phyloP scores from a whole-genome alignment of 176 grass and related monocot genomes.

The Chrysopogon serrulatus region DNA sequence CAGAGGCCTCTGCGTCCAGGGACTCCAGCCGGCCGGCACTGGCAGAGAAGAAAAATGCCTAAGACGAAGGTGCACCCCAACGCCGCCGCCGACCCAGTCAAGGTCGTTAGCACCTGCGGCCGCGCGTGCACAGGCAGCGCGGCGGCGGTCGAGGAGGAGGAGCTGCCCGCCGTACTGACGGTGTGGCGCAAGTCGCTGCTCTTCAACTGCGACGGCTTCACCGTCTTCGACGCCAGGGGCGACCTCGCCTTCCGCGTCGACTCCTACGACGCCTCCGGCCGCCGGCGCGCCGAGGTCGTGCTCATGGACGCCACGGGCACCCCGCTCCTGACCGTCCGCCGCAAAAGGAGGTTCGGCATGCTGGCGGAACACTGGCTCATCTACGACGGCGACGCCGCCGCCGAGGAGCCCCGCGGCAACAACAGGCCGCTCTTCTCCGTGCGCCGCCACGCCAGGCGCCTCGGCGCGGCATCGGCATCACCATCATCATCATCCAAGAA shows the following conservation, averaged over 20 bases:
- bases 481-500: too few relatives aligned
- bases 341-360: slow-evolving; percentile 10
- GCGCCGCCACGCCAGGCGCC: slow-evolving; percentile 32
- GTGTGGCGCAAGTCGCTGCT: slow-evolving; percentile 87
- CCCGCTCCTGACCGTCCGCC: slow-evolving; percentile 50
- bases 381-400: slow-evolving; percentile 54
- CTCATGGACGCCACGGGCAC: slow-evolving; percentile 56
- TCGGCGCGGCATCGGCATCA: slow-evolving; percentile 19
- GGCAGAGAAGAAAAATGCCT: not conserved
- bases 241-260: slow-evolving; percentile 83
- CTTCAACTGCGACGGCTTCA: slow-evolving; percentile 80
- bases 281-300: slow-evolving; percentile 44
- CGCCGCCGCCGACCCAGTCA: slow-evolving; percentile 4
- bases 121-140: too few relatives aligned
- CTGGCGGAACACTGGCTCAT: slow-evolving; percentile 49
- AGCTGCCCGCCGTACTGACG: slow-evolving; percentile 36
- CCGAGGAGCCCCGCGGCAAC: not conserved
- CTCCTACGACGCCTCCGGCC: slow-evolving; percentile 40
- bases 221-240: slow-evolving; percentile 65
- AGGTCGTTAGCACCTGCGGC: too few relatives aligned
- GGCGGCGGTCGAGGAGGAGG: not conserved
- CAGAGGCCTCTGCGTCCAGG: too few relatives aligned
- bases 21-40: too few relatives aligned
- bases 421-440: slow-evolving; percentile 39
- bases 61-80: slow-evolving; percentile 65